phyloP scores from a whole-genome alignment of 2,329 filamentous ascomycete species.

The Microdochium bolleyi region DNA sequence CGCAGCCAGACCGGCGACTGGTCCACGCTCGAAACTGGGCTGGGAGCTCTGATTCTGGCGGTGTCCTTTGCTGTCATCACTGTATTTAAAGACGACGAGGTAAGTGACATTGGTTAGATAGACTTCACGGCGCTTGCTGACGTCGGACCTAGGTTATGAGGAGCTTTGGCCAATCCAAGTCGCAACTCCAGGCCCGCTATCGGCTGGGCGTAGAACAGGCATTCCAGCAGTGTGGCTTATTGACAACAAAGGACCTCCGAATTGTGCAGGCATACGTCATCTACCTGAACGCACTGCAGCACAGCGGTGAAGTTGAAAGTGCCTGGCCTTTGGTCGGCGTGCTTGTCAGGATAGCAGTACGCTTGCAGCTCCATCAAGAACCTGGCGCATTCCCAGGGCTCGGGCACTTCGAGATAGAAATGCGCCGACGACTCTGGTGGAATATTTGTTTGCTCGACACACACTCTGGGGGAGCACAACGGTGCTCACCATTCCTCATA shows the following conservation, averaged over 20 bases:
- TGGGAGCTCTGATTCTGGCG: neutral
- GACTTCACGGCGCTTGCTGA: neutral
- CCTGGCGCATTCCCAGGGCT: neutral
- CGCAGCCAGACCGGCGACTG: neutral
- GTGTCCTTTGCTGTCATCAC: neutral
- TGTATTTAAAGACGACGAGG: neutral
- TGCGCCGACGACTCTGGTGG: neutral
- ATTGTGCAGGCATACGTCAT: neutral
- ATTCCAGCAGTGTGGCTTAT: neutral
- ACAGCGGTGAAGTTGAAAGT: neutral
- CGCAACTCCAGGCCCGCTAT: neutral
- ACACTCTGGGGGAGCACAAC: neutral
- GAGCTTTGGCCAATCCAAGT: neutral
- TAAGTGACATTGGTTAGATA: neutral
- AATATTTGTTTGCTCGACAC: neutral
- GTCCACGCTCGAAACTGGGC: neutral
- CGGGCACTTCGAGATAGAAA: neutral
- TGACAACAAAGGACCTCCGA: neutral
- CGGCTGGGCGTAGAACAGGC: neutral
- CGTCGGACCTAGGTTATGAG: neutral
- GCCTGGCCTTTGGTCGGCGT: neutral
- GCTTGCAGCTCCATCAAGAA: neutral
- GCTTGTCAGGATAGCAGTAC: neutral
- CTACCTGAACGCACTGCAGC: neutral
- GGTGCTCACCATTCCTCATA: neutral